These are phyloP conservation scores for Marasmius fiardii DNA, from an alignment of 1,284 basidiomycete genomes.

Conservation along the genomic window DNA sequence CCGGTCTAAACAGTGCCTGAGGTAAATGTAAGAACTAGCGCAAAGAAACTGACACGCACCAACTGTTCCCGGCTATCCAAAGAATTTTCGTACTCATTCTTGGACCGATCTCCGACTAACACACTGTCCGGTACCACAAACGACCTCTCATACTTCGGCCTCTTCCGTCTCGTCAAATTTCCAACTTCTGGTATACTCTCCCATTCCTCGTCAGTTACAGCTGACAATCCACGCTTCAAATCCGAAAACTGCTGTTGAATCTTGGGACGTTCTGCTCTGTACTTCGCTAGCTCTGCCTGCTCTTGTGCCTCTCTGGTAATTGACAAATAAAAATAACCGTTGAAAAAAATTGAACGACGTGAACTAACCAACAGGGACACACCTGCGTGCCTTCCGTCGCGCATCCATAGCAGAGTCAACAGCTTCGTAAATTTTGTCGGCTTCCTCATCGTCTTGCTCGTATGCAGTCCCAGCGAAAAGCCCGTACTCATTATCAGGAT, in stretches of 20 bases:
- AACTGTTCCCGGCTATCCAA: conserved; percentile 71
- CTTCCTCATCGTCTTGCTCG: conserved; percentile 97
- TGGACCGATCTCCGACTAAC: conserved; percentile 77
- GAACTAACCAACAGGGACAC: conserved; percentile 45
- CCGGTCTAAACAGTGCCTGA: conserved; percentile 39
- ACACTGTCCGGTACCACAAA: conserved; percentile 95
- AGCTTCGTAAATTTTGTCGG: conserved; percentile 89
- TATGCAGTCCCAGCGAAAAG: conserved; percentile 96
- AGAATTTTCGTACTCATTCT: conserved; percentile 73
- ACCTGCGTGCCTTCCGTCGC: conserved; percentile 77
- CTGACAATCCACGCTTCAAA: conserved; percentile 85
- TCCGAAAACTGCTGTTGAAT: conserved; percentile 95
- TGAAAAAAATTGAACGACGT: conserved; percentile 20
- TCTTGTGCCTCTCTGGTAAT: conserved; percentile 69
- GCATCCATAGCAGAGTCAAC: conserved; percentile 93
- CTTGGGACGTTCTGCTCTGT: conserved; percentile 80
- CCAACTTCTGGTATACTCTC: conserved; percentile 94
- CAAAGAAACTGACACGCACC: conserved; percentile 32
- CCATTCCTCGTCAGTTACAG: conserved; percentile 92
- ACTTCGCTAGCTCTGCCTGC: conserved; percentile 66
- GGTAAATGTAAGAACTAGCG: conserved; percentile 5
- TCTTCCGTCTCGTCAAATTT: conserved; percentile 90
- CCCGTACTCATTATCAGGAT: conserved; percentile 96
- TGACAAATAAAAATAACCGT: conserved; percentile 25
- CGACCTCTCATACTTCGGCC: conserved; percentile 80